A percentile compares a stretch with the other conserved stretches of the same genome.
These are phyloP conservation scores for Neoboletus subvelutipes DNA, from an alignment of 768 basidiomycete genomes.

Conservation along the genomic window DNA sequence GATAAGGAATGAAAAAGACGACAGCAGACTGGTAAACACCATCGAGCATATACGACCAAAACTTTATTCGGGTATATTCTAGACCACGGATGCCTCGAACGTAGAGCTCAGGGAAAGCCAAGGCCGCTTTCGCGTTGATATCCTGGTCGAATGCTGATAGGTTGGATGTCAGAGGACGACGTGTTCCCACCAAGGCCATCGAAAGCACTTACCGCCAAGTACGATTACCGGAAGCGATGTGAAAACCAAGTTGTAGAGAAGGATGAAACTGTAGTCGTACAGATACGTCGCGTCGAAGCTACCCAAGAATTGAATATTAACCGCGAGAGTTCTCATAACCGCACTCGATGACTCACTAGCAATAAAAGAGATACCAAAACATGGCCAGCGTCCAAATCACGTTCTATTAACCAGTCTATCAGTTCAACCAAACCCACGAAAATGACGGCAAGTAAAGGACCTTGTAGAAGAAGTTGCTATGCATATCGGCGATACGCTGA, in stretches of 20 bases:
- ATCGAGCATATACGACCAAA: conserved; percentile 95
- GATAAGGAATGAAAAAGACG: conserved; percentile 84
- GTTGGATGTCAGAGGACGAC: conserved; percentile 8
- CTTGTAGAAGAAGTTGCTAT: conserved; percentile 98
- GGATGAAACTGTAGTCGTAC: conserved; percentile 92
- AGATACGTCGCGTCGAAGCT: conserved; percentile 95
- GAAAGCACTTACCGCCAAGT: conserved; percentile 66
- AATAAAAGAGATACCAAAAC: conserved; percentile 94
- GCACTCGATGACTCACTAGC: conserved; percentile 51
- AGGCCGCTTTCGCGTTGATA: conserved; percentile 81
- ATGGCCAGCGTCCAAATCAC: conserved; percentile 91
- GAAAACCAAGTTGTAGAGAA: conserved; percentile 90
- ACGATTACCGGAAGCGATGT: conserved; percentile 91
- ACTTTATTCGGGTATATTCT: conserved; percentile 88
- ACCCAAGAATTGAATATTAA: conserved; percentile 18
- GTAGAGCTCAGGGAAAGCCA: conserved; percentile 96
- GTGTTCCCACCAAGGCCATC: background rate
- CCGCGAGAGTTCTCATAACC: background rate
- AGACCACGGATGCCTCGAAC: conserved; percentile 89
- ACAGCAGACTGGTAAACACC: conserved; percentile 90
- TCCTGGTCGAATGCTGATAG: conserved; percentile 86
- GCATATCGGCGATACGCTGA: conserved; percentile 94
- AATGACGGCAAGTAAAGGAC: conserved; percentile 25
- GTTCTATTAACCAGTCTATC: conserved; percentile 46
- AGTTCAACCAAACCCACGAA: background rate